Base-by-base conservation (phyloP, 169 alveolate species). In the Babesia bovis region DNA sequence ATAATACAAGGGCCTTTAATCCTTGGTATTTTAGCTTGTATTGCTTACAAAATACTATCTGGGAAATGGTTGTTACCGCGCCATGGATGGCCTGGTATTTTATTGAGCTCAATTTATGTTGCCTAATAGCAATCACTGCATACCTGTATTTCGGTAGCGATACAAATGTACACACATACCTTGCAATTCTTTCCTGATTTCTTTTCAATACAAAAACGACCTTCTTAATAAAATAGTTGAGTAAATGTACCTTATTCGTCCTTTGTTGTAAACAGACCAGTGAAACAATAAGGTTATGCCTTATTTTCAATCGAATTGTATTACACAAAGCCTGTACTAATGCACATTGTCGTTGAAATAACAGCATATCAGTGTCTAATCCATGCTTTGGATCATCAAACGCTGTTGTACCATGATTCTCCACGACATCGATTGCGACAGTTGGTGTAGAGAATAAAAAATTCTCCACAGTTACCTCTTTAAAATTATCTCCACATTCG, bases 121-220 rank as follows among this genome's bases (percentile, higher is more conserved):
- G 73, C 26, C 60, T 63, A 13, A 63, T 58, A 21, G 73, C 35
- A 19, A 63, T 3, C 17, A 63, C 50, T 0, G 73, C 73, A 13
- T 63, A n/a, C 47, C 73, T 63, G 51, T 0, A 47, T 1, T 33
- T 2, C n/a, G n/a, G n/a, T n/a, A n/a, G n/a, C n/a, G n/a, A n/a
- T n/a, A n/a, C n/a, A n/a, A 41, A 17, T 30, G 26, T 28, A 12
- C 6, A 5, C 12, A 40, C 55, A 23, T 59, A 63, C 73, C 73
- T 63, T 36, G 60, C 60, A 33, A 21, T 17, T 15, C 47, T 63
- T 9, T 63, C 73, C 38, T 35, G 40, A 38, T 49, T 63, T 21
- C 50, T 45, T 4, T 17, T 35, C 4, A 49, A 2, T 17, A 63
- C 40, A n/a, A 45, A 45, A 2, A 28, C 47, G 1, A 49, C 53